These are phyloP conservation scores for Dionaea muscipula DNA, from an alignment of 179 eudicot genomes.

Conservation along the genomic window DNA sequence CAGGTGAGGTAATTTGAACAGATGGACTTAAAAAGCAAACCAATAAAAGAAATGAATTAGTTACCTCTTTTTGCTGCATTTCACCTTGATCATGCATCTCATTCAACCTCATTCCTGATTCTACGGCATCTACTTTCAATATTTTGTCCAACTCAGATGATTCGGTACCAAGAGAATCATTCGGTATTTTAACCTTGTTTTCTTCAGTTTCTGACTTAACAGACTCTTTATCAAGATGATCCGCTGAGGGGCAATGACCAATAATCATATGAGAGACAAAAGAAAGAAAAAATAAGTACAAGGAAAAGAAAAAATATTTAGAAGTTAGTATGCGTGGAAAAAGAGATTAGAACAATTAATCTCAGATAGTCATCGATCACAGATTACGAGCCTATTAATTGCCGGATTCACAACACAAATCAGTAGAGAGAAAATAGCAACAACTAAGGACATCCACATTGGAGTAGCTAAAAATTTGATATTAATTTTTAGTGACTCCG, in stretches of 20 bases:
- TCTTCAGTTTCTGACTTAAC: conserved; percentile 28
- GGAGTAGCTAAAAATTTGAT: too few relatives aligned
- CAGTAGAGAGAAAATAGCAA: too few relatives aligned
- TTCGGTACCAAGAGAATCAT: conserved; percentile 21
- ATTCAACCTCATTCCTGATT: conserved; percentile 23
- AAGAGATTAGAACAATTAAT: too few relatives aligned
- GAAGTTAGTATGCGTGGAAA: too few relatives aligned
- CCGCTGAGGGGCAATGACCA: conserved; percentile 14
- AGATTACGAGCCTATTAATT: too few relatives aligned
- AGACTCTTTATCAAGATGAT: conserved; percentile 21
- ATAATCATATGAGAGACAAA: background rate
- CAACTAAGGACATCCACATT: too few relatives aligned
- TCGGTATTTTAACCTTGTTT: conserved; percentile 15
- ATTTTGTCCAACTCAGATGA: conserved; percentile 58
- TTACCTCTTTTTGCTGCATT: conserved; percentile 58
- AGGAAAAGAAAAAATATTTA: background rate
- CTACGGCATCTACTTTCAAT: conserved; percentile 42
- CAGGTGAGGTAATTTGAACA: background rate
- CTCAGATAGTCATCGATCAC: too few relatives aligned
- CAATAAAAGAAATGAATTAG: background rate
- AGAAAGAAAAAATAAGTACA: background rate
- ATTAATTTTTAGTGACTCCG: too few relatives aligned
- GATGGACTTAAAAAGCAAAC: background rate
- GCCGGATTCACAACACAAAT: too few relatives aligned
- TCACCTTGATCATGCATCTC: conserved; percentile 29